Conservation (phyloP, 2,329 filamentous ascomycete genomes). For the Davidsoniella virescens region DNA sequence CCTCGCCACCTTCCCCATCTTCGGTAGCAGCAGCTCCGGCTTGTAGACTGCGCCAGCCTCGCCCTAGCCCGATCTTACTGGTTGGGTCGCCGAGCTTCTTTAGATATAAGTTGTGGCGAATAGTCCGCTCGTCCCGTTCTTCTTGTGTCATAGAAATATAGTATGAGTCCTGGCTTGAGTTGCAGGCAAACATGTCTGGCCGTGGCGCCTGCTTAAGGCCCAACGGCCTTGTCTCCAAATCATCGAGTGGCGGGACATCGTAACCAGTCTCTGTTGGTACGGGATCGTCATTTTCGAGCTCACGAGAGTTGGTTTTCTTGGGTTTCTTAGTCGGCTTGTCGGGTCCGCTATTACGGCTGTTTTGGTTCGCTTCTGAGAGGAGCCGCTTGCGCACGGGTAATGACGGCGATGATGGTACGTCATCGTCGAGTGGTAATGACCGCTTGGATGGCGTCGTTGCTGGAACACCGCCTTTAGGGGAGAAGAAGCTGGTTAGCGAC, state of each 20-base stretch:
- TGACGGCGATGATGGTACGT: conserved; percentile 18
- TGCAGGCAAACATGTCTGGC: conserved; percentile 5
- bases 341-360: neutral
- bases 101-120: conserved; percentile 62
- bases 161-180: conserved; percentile 9
- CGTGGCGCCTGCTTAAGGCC: neutral
- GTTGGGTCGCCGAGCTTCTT: conserved; percentile 80
- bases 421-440: conserved; percentile 14
- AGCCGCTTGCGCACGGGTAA: conserved; percentile 15
- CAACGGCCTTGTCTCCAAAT: neutral
- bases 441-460: conserved; percentile 18
- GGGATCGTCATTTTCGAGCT: conserved; percentile 3
- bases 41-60: conserved; percentile 37
- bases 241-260: neutral
- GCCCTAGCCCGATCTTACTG: conserved; percentile 52
- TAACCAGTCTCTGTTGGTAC: neutral
- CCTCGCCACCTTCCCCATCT: conserved; percentile 29
- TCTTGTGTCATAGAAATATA: conserved; percentile 25
- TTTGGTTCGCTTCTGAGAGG: conserved; percentile 14
- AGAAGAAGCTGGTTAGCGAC: conserved; percentile 77
- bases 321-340: conserved; percentile 7
- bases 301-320: neutral
- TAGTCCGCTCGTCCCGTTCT: conserved; percentile 45
- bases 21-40: conserved; percentile 37
- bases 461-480: conserved; percentile 28